A percentile compares a stretch with the other conserved stretches of the same genome.
These are phyloP conservation scores for Flaveria brownii DNA, from an alignment of 129 eudicot species.

Conservation along the genomic window DNA sequence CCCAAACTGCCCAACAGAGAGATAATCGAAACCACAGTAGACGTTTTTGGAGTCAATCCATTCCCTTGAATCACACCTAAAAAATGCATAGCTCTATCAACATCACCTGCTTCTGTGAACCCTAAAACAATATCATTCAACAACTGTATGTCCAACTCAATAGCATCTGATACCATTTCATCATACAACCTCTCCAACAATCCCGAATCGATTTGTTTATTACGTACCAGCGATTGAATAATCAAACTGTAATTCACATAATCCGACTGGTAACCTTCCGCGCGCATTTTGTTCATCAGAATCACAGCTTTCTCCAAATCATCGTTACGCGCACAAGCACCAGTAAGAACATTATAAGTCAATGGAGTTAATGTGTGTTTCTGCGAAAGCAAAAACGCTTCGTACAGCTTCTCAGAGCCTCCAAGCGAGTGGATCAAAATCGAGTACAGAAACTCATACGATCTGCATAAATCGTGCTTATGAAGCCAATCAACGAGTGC, in stretches of 20 bases:
- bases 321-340: slow-evolving; percentile 85
- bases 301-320: slow-evolving; percentile 82
- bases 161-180: slow-evolving; percentile 60
- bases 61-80: slow-evolving; percentile 74
- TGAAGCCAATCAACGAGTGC: slow-evolving; percentile 80
- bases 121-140: slow-evolving; percentile 76
- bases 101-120: slow-evolving; percentile 69
- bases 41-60: slow-evolving; percentile 73
- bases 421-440: slow-evolving; percentile 74
- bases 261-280: slow-evolving; percentile 81
- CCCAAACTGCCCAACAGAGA: slow-evolving; percentile 75
- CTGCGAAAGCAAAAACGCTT: slow-evolving; percentile 83
- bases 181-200: slow-evolving; percentile 56
- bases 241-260: slow-evolving; percentile 68
- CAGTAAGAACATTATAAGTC: slow-evolving; percentile 81
- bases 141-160: slow-evolving; percentile 74
- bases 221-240: slow-evolving; percentile 68
- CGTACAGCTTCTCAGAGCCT: slow-evolving; percentile 73
- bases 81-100: slow-evolving; percentile 61
- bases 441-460: slow-evolving; percentile 78
- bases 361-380: slow-evolving; percentile 68
- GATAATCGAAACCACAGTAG: slow-evolving; percentile 62
- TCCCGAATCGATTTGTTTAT: slow-evolving; percentile 42
- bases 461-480: slow-evolving; percentile 69
- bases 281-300: slow-evolving; percentile 71